Evolutionary conservation across 2,329 filamentous ascomycete species (phyloP), one percentile per base, ranked within the genome.

Genomic region (Fonsecaea pugnacius): DNA sequence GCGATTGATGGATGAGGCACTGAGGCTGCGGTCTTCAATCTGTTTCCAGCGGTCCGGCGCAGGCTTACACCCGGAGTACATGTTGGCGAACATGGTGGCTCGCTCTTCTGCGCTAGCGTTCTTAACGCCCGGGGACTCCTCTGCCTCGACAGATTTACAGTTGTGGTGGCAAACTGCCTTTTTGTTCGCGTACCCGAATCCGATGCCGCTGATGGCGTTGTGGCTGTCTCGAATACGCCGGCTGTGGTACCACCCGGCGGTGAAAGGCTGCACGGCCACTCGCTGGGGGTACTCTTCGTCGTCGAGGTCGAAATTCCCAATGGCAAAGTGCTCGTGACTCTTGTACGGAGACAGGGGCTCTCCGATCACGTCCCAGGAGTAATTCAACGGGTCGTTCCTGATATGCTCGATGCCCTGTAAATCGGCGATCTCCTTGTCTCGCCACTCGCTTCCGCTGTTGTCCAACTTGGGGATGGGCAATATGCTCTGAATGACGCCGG

Each of bases 331-430:
- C 30, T 60, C 46, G 18, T 60, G 40, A 16, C 33, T 52, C 43
- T 52, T 60, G 32, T 60, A 60, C 10, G 6, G 57, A 21, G 57
- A 60, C 30, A 51, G 9, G 16, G 57, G 32, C 18, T 60, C 57
- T 24, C 57, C 57, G 8, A 60, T 38, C n/a, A 60, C 57, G n/a
- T 60, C 57, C 57, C 57, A 60, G 16, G 46, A 60, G 43, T 51
- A 60, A 38, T 48, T 58, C 38, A 38, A 27, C n/a, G 21, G 38
- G 33, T 38, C 33, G 38, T 33, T 58, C 12, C 30, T 21, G n/a
- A 58, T 32, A 14, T 58, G 38, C 18, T 50, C 43, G 18, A 51
- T 21, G n/a, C 32, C 57, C n/a, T 38, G 33, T n/a, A 60, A 51
- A 12, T 60, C 57, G 1, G 30, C 46, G 8, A 60, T 18, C 30